A percentile compares a stretch with the other conserved stretches of the same genome.
These are phyloP conservation scores for Apiotrichum sp. DNA, from an alignment of 1,284 basidiomycete species.

Conservation along the genomic window DNA sequence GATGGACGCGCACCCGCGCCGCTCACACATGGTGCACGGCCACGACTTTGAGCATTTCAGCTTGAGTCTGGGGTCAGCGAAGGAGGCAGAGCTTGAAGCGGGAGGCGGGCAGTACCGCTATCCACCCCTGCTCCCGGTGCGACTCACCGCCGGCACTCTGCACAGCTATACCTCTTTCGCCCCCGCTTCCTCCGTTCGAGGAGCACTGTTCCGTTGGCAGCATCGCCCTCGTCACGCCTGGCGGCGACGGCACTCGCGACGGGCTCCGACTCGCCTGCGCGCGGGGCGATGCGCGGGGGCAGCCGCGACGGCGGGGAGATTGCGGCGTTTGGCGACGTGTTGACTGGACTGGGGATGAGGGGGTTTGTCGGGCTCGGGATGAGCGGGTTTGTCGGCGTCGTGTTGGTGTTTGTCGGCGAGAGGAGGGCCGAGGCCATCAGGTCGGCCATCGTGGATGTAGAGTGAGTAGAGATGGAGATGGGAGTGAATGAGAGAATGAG, in stretches of 20 bases:
- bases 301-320: not conserved
- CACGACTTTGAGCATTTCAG: slow-evolving; percentile 17
- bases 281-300: not conserved
- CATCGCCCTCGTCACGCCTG: not conserved
- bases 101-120: slow-evolving; percentile 2
- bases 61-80: slow-evolving; percentile 9
- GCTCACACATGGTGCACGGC: slow-evolving; percentile 19
- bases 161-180: slow-evolving; percentile 15
- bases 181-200: slow-evolving; percentile 9
- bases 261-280: not conserved
- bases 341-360: no score
- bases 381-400: no score
- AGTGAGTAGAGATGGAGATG: no score
- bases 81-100: not conserved
- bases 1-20: slow-evolving; percentile 8
- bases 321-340: no score
- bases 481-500: no score
- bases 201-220: not conserved
- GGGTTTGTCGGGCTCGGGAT: no score
- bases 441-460: no score
- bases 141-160: slow-evolving; percentile 18
- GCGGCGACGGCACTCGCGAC: not conserved
- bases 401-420: no score
- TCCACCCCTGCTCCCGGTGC: not conserved
- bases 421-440: no score